Conservation (phyloP, 495 filamentous ascomycete genomes). For the Talaromyces stipitatus region DNA sequence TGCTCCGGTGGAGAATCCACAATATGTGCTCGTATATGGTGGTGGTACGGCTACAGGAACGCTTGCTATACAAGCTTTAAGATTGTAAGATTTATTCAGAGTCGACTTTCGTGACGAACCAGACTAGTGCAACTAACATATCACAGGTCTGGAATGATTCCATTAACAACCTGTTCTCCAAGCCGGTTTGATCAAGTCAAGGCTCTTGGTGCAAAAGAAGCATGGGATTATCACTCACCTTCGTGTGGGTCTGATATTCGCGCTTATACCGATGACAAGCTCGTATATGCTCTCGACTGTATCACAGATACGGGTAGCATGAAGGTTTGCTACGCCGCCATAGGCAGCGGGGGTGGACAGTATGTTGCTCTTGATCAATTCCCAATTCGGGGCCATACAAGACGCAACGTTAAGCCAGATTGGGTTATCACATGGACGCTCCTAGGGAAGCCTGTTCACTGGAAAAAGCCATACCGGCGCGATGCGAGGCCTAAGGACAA, state of each 20-base stretch:
- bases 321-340: neutral
- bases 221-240: neutral
- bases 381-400: too few species aligned
- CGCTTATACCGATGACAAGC: neutral
- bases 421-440: too few species aligned
- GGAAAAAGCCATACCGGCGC: too few species aligned
- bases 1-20: neutral
- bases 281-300: neutral
- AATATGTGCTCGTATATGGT: constrained; percentile 18
- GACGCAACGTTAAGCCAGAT: too few species aligned
- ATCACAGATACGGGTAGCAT: neutral
- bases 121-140: neutral
- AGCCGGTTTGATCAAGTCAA: neutral
- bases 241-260: neutral
- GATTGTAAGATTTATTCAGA: constrained; percentile 9
- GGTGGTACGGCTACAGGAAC: constrained; percentile 19
- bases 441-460: too few species aligned
- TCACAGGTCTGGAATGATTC: neutral
- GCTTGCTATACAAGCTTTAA: constrained; percentile 17
- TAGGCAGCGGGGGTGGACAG: neutral
- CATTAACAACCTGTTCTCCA: neutral
- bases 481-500: too few species aligned
- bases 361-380: neutral
- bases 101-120: too few species aligned
- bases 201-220: neutral